Percentiles rank a stretch among this genome's conserved stretches.
Conservation (phyloP, 176 grass and related monocot species). For the Areca catechu region DNA sequence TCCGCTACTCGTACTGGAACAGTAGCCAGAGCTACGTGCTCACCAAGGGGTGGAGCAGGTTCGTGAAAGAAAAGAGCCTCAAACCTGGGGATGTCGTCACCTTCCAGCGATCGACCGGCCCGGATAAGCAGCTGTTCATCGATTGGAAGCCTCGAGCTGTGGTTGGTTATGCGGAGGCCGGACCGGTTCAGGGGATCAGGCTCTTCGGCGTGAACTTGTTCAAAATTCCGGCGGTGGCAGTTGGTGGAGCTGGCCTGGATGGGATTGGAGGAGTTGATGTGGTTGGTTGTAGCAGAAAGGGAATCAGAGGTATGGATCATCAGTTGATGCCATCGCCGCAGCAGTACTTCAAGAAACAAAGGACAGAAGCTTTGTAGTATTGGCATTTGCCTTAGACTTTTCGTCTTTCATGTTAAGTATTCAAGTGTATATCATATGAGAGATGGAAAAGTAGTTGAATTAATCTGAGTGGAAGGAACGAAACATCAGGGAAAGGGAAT, state of each 20-base stretch:
- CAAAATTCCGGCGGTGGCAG: neutral
- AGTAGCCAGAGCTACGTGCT: slow-evolving; percentile 99
- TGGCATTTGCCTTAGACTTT: no score
- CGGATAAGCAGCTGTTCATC: slow-evolving; percentile 55
- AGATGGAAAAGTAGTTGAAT: no score
- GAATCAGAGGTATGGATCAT: no score
- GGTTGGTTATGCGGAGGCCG: neutral
- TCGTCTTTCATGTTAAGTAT: no score
- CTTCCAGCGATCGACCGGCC: slow-evolving; percentile 40
- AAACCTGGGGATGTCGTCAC: slow-evolving; percentile 65
- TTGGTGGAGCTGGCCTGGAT: slow-evolving; percentile 20
- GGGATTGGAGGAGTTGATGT: slow-evolving; percentile 21
- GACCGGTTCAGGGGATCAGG: slow-evolving; percentile 19
- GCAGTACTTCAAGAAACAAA: no score
- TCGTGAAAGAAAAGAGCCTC: slow-evolving; percentile 87
- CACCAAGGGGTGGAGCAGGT: slow-evolving; percentile 89
- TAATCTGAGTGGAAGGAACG: no score
- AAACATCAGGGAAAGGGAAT: no score
- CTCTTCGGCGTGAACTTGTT: slow-evolving; percentile 77
- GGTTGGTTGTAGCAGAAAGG: no score
- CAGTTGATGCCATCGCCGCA: no score
- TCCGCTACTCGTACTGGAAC: slow-evolving; percentile 97
- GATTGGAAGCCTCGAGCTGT: slow-evolving; percentile 49
- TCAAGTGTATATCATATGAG: no score
- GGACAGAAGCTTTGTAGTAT: no score